These are phyloP conservation scores for Neurospora africana DNA, from an alignment of 495 filamentous ascomycete genomes.

Conservation along the genomic window DNA sequence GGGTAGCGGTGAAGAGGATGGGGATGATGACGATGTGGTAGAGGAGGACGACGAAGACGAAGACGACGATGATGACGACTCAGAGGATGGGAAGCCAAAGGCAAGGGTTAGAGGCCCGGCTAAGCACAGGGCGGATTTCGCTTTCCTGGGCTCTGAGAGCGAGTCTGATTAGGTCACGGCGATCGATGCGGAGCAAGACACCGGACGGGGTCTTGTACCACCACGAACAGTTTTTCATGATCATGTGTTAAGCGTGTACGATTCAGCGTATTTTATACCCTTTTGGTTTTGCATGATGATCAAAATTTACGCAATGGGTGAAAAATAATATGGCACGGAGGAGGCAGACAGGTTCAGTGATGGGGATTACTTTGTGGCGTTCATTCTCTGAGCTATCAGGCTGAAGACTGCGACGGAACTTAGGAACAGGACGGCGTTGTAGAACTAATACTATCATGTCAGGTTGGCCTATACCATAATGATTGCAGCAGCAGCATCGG, in stretches of 20 bases:
- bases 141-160: slow-evolving; percentile 35
- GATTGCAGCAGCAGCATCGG: not conserved
- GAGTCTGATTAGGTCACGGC: slow-evolving; percentile 30
- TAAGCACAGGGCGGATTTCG: slow-evolving; percentile 31
- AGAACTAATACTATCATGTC: slow-evolving; percentile 55
- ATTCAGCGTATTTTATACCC: not conserved
- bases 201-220: not conserved
- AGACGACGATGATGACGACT: slow-evolving; percentile 17
- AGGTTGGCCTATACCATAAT: not conserved
- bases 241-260: not conserved
- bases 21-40: slow-evolving; percentile 33
- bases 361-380: slow-evolving; percentile 28
- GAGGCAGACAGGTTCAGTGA: not conserved
- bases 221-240: not conserved
- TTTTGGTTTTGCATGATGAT: not conserved
- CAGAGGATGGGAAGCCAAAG: slow-evolving; percentile 19
- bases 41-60: slow-evolving; percentile 41
- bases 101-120: slow-evolving; percentile 17
- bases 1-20: slow-evolving; percentile 32
- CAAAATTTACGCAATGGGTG: not conserved
- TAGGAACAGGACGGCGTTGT: slow-evolving; percentile 92
- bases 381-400: slow-evolving; percentile 66
- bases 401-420: slow-evolving; percentile 90
- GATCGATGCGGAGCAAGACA: not conserved
- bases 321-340: not conserved